phyloP scores from a whole-genome alignment of 352 stramenopile species.

The Globisporangium alternatum region DNA sequence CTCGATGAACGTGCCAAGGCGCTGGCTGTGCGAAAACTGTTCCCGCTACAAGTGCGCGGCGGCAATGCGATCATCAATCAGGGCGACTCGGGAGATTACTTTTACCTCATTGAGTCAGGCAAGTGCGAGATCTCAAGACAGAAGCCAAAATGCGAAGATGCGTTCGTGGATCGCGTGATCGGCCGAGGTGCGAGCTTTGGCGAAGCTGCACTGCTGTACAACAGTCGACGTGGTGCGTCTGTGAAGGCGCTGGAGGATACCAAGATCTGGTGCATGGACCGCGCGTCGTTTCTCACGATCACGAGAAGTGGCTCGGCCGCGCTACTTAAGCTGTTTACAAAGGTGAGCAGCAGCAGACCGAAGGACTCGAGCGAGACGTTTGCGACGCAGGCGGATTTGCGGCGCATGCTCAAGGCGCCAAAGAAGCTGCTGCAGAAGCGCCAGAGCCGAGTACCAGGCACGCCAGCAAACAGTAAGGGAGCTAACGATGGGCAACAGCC shows the following conservation, averaged over 20 bases:
- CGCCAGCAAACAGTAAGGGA: slow-evolving; percentile 12
- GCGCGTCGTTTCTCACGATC: slow-evolving; percentile 81
- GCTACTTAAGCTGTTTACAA: slow-evolving; percentile 71
- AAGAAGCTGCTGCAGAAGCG: slow-evolving; percentile 31
- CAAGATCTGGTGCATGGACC: slow-evolving; percentile 94
- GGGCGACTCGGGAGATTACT: slow-evolving; percentile 82
- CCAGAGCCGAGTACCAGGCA: slow-evolving; percentile 14
- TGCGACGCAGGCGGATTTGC: slow-evolving; percentile 52
- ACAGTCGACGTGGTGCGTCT: slow-evolving; percentile 91
- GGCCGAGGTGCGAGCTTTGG: slow-evolving; percentile 87
- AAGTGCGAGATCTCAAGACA: slow-evolving; percentile 70
- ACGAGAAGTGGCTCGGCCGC: slow-evolving; percentile 76
- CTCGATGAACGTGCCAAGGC: slow-evolving; percentile 76
- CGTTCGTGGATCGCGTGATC: slow-evolving; percentile 72
- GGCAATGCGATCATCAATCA: slow-evolving; percentile 71
- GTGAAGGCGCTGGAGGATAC: slow-evolving; percentile 82
- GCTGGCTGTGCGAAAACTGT: slow-evolving; percentile 79
- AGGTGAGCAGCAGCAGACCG: slow-evolving; percentile 44
- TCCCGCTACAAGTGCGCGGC: slow-evolving; percentile 59
- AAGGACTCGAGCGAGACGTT: slow-evolving; percentile 47
- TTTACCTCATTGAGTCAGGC: slow-evolving; percentile 80
- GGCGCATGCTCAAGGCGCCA: slow-evolving; percentile 50
- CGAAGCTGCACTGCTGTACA: slow-evolving; percentile 96
- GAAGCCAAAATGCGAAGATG: slow-evolving; percentile 47
- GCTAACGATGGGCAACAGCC: background rate